These are phyloP conservation scores for Pascua guehoae DNA, from an alignment of 1,284 basidiomycete species.

Conservation along the genomic window DNA sequence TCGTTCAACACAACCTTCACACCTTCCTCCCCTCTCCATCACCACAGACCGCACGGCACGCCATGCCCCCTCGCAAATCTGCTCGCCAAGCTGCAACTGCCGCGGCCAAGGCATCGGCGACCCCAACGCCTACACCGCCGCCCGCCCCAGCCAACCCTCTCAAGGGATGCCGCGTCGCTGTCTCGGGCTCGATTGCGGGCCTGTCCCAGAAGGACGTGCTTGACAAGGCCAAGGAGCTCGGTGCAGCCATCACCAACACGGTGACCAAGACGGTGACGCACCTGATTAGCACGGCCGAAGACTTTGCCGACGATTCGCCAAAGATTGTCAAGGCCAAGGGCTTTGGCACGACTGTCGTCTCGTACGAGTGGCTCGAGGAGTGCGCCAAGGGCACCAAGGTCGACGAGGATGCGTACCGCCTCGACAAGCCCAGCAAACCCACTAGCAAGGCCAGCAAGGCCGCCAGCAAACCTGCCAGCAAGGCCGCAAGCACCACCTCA, in stretches of 20 bases:
- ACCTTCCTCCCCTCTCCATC: too few species aligned
- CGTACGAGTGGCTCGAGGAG: conserved; percentile 12
- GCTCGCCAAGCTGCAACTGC: too few species aligned
- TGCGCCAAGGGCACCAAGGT: conserved; percentile 2
- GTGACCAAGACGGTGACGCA: conserved; percentile 18
- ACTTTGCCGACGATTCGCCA: background rate
- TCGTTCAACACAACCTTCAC: too few species aligned
- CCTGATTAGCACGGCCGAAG: conserved; percentile 7
- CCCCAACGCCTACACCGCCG: background rate
- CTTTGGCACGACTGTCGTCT: conserved; percentile 5
- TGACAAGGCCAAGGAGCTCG: conserved; percentile 7
- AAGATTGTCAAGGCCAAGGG: background rate
- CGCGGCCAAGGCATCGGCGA: background rate
- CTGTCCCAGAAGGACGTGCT: conserved; percentile 1
- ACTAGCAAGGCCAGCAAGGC: background rate
- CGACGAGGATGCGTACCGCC: conserved; percentile 5
- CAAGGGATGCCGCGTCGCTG: conserved; percentile 7
- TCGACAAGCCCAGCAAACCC: background rate
- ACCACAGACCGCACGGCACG: too few species aligned
- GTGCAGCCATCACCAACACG: conserved; percentile 2
- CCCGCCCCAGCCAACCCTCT: conserved; percentile 3
- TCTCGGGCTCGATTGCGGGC: conserved; percentile 9
- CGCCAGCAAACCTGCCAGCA: background rate
- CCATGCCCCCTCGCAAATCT: background rate
- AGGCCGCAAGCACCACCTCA: background rate